Conservation (phyloP, 352 stramenopile species). For the Globisporangium spinosum region DNA sequence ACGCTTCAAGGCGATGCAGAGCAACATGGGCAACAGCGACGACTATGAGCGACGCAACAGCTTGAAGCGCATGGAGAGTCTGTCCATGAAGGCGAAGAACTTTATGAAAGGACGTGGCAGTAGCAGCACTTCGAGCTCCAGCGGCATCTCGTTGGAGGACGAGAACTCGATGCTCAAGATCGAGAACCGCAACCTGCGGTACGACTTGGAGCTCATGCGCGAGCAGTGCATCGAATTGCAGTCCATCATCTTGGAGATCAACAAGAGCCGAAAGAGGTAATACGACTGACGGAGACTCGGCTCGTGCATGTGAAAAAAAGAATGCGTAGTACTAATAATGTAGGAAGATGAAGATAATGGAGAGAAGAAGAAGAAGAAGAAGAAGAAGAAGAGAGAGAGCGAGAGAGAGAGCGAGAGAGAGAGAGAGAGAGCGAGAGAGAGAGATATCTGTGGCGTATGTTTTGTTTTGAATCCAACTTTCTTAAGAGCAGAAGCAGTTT, state of each 20-base stretch:
- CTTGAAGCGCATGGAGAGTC: slow-evolving; percentile 68
- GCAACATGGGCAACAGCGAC: slow-evolving; percentile 26
- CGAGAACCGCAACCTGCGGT: slow-evolving; percentile 86
- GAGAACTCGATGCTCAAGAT: slow-evolving; percentile 87
- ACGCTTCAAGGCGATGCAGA: slow-evolving; percentile 65
- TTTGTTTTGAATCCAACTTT: slow-evolving; percentile 5
- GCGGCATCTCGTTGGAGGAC: slow-evolving; percentile 70
- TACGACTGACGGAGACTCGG: not conserved
- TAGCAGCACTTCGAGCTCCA: slow-evolving; percentile 56
- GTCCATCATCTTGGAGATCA: slow-evolving; percentile 88
- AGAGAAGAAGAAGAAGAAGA: no score
- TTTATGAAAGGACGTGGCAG: slow-evolving; percentile 61
- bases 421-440: not conserved
- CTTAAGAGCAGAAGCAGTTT: slow-evolving; percentile 2
- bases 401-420: not conserved
- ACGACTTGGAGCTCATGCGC: slow-evolving; percentile 86
- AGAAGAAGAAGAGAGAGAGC: not conserved
- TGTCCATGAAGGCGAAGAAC: slow-evolving; percentile 66
- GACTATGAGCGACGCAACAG: slow-evolving; percentile 38
- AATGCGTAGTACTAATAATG: slow-evolving; percentile 12
- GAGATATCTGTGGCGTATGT: slow-evolving; percentile 4
- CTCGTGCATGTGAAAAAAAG: slow-evolving; percentile 9
- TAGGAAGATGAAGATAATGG: slow-evolving; percentile 1
- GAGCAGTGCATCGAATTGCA: slow-evolving; percentile 87
- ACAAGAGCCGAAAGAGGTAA: slow-evolving; percentile 86